phyloP scores from a whole-genome alignment of 768 basidiomycete genomes.

The Holtermannia corniformis region DNA sequence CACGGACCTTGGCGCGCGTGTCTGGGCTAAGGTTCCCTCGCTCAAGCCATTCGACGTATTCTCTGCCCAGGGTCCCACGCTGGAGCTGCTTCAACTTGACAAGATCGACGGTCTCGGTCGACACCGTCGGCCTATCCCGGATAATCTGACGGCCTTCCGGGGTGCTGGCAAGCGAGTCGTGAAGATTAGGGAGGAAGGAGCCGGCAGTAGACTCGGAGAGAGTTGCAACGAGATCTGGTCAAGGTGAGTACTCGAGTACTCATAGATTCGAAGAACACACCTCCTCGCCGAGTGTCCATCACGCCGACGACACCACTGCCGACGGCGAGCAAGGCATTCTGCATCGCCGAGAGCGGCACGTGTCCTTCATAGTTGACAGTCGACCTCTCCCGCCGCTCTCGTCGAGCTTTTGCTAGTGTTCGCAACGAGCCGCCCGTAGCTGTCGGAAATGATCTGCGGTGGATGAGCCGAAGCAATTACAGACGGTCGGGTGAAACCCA shows the following conservation, averaged over 20 bases:
- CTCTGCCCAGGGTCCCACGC: slow-evolving; percentile 71
- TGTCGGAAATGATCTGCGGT: neutral
- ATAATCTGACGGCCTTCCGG: slow-evolving; percentile 76
- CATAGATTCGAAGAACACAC: slow-evolving; percentile 48
- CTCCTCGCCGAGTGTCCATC: slow-evolving; percentile 69
- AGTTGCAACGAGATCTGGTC: slow-evolving; percentile 84
- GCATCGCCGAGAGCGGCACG: slow-evolving; percentile 66
- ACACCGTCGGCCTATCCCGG: slow-evolving; percentile 72
- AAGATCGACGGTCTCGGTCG: slow-evolving; percentile 65
- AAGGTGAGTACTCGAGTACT: slow-evolving; percentile 3
- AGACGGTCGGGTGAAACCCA: neutral
- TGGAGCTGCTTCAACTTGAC: slow-evolving; percentile 55
- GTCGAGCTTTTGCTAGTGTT: neutral
- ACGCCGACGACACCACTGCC: slow-evolving; percentile 73
- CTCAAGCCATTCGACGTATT: slow-evolving; percentile 84
- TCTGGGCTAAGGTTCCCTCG: slow-evolving; percentile 84
- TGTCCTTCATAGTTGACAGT: slow-evolving; percentile 32
- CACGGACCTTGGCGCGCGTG: slow-evolving; percentile 72
- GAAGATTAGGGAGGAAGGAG: slow-evolving; percentile 60
- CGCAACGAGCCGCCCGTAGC: neutral
- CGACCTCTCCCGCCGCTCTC: neutral
- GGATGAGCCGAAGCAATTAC: neutral
- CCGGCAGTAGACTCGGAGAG: slow-evolving; percentile 88
- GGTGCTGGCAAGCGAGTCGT: slow-evolving; percentile 66
- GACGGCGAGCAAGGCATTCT: slow-evolving; percentile 72